These are phyloP conservation scores for Carex littledalei DNA, from an alignment of 176 grass and related monocot genomes.

Conservation along the genomic window DNA sequence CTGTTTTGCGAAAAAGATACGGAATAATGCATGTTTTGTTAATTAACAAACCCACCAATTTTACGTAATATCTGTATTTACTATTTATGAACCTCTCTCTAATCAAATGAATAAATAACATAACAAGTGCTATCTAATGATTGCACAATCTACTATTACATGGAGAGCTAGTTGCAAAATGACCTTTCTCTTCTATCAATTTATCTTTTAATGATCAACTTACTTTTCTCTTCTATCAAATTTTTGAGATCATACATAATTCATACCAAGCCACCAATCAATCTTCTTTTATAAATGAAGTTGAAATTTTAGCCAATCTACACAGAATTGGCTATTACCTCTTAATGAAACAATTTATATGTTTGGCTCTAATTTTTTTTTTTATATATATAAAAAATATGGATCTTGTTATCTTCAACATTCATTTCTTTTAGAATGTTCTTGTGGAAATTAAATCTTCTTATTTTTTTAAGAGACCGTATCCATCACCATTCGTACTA, in stretches of 20 bases:
- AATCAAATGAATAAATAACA: background rate
- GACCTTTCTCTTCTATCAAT: background rate
- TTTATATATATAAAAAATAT: too few relatives aligned
- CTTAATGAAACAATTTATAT: background rate
- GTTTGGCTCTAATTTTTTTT: too few relatives aligned
- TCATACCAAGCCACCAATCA: background rate
- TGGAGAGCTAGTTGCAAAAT: too few relatives aligned
- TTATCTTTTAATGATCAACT: background rate
- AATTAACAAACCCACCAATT: background rate
- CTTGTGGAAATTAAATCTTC: too few relatives aligned
- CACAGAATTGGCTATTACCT: background rate
- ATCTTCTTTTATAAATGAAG: too few relatives aligned
- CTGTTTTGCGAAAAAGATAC: background rate
- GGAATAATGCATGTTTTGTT: background rate
- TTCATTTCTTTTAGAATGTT: too few relatives aligned
- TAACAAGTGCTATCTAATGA: too few relatives aligned
- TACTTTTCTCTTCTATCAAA: background rate
- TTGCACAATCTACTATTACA: too few relatives aligned
- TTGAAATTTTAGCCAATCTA: background rate
- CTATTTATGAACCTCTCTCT: background rate
- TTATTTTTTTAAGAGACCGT: too few relatives aligned
- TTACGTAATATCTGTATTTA: too few relatives aligned
- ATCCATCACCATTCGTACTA: too few relatives aligned
- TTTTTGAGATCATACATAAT: background rate
- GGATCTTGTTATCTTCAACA: too few relatives aligned